These are phyloP conservation scores for Solanum stenotomum DNA, from an alignment of 257 asterid species.

Conservation along the genomic window DNA sequence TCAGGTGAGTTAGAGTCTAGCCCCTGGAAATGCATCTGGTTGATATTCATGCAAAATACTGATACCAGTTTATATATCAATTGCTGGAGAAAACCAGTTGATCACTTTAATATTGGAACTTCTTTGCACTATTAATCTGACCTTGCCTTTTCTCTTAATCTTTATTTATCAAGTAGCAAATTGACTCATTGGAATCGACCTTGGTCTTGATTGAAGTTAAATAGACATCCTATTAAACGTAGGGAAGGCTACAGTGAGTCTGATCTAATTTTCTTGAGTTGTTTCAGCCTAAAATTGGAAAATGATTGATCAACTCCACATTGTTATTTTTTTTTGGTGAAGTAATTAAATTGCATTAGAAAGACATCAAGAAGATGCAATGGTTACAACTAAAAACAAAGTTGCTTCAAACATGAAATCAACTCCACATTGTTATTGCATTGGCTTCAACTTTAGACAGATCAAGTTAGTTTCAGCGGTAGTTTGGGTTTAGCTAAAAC, in stretches of 20 bases:
- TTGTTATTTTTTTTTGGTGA: background rate
- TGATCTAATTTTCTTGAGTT: background rate
- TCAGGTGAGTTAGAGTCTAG: conserved; percentile 47
- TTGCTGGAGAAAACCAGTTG: background rate
- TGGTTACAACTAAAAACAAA: no score
- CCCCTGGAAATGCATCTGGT: background rate
- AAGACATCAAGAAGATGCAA: no score
- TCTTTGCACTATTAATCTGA: background rate
- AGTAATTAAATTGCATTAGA: no score
- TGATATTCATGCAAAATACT: background rate
- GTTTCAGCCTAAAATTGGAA: background rate
- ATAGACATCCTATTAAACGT: background rate
- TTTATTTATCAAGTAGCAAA: background rate
- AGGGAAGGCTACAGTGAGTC: background rate
- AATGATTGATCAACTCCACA: background rate
- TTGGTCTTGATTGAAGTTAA: background rate
- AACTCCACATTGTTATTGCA: background rate
- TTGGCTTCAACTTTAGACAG: background rate
- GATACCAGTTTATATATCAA: background rate
- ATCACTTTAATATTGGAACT: background rate
- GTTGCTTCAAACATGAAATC: background rate
- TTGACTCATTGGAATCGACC: background rate
- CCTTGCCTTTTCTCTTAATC: background rate
- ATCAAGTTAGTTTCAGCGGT: background rate
- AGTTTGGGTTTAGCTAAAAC: background rate